Conservation (phyloP, 345 rosid genomes). For the Barbarea vulgaris region DNA sequence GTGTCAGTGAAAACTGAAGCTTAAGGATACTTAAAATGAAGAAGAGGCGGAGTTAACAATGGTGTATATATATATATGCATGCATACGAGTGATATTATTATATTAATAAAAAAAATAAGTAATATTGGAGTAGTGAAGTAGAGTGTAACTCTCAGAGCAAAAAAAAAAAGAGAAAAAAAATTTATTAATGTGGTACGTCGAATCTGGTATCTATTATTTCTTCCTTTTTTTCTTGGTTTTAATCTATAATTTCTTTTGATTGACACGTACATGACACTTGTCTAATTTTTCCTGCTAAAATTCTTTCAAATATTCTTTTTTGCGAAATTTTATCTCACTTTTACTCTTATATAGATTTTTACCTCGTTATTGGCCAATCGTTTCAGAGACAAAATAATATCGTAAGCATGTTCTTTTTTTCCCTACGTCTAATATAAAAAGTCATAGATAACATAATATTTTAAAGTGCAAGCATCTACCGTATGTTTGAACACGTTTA, state of each 20-base stretch:
- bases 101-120: not conserved
- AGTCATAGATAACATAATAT: not conserved
- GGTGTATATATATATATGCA: constrained; percentile 33
- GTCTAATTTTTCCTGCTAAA: constrained; percentile 29
- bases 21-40: constrained; percentile 30
- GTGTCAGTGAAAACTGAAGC: constrained; percentile 38
- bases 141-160: constrained; percentile 30
- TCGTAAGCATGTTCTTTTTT: not conserved
- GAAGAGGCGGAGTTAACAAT: constrained; percentile 42
- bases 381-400: not conserved
- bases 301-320: constrained; percentile 19
- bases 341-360: constrained; percentile 7
- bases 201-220: constrained; percentile 38
- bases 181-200: constrained; percentile 36
- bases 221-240: no score
- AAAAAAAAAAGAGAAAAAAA: not conserved
- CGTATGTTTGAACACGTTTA: constrained; percentile 3
- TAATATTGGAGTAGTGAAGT: constrained; percentile 17
- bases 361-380: constrained; percentile 20
- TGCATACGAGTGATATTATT: constrained; percentile 24
- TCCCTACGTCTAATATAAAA: not conserved
- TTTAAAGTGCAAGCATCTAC: not conserved
- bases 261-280: constrained; percentile 43
- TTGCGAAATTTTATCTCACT: not conserved
- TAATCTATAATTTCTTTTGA: not conserved